Evolutionary conservation across 352 stramenopile species (phyloP).

Genomic region (Globisporangium cystogenes): DNA sequence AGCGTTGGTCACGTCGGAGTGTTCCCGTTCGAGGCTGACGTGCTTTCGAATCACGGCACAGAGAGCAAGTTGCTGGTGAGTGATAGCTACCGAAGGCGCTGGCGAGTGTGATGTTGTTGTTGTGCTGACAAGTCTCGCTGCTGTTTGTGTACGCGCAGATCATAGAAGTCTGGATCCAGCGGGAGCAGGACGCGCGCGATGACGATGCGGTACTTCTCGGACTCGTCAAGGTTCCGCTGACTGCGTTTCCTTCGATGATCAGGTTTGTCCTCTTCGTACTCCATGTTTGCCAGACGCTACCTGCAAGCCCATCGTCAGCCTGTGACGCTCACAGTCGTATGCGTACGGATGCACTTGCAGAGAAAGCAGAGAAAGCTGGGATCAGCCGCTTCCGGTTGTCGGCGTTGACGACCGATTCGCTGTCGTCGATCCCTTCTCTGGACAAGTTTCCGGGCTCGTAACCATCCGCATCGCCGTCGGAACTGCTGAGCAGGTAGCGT

Average conservation of each 20-base stretch:
- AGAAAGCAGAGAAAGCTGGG: constrained; percentile 1
- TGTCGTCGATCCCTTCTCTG: constrained; percentile 42
- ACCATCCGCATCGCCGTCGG: constrained; percentile 31
- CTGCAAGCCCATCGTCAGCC: not conserved
- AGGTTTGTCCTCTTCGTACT: constrained; percentile 14
- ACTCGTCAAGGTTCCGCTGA: constrained; percentile 26
- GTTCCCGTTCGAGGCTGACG: constrained; percentile 20
- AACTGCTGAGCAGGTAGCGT: constrained; percentile 45
- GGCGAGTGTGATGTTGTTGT: not conserved
- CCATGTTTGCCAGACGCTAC: not conserved
- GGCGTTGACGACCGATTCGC: constrained; percentile 25
- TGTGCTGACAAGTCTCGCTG: not conserved
- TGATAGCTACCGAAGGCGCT: not conserved
- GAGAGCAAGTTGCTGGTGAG: constrained; percentile 27
- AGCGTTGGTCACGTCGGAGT: constrained; percentile 18
- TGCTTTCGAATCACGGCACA: constrained; percentile 17
- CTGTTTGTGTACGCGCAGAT: constrained; percentile 21
- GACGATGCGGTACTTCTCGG: constrained; percentile 22
- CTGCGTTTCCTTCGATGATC: constrained; percentile 16
- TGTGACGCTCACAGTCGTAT: not conserved
- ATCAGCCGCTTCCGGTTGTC: constrained; percentile 18
- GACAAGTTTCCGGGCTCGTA: constrained; percentile 23
- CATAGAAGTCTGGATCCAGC: constrained; percentile 31
- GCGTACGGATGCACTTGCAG: not conserved
- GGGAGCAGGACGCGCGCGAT: constrained; percentile 1